These are phyloP conservation scores for Platanthera guangdongensis DNA, from an alignment of 106 monocot species.

Conservation along the genomic window DNA sequence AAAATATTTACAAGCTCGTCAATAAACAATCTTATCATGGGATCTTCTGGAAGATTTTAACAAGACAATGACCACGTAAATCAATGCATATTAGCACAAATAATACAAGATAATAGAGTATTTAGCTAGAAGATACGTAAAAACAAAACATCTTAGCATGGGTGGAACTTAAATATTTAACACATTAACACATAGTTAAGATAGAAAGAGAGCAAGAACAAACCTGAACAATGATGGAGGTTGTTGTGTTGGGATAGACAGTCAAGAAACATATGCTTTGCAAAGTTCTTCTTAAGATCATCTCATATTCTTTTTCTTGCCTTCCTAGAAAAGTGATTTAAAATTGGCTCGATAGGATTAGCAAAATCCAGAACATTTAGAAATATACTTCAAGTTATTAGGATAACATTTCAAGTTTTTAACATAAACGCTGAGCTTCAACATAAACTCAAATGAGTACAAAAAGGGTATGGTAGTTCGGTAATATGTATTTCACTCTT, in stretches of 20 bases:
- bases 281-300: constrained; percentile 77
- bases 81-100: not conserved
- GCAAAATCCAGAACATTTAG: not conserved
- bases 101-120: not conserved
- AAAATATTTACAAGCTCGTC: not conserved
- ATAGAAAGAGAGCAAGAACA: not conserved
- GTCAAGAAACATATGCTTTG: constrained; percentile 73
- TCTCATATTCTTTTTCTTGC: constrained; percentile 84
- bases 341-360: not conserved
- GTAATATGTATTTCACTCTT: not conserved
- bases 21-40: not conserved
- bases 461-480: not conserved
- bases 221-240: constrained; percentile 85
- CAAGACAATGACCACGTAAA: not conserved
- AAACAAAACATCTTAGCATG: not conserved
- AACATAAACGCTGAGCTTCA: not conserved
- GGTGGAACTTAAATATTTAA: not conserved
- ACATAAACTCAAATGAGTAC: not conserved
- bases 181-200: no score
- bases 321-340: constrained; percentile 45
- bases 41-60: not conserved
- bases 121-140: not conserved
- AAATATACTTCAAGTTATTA: not conserved
- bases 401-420: not conserved
- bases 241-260: constrained; percentile 84